Conservation (phyloP, 176 grass and related monocot genomes). For the Elaeis guineensis region DNA sequence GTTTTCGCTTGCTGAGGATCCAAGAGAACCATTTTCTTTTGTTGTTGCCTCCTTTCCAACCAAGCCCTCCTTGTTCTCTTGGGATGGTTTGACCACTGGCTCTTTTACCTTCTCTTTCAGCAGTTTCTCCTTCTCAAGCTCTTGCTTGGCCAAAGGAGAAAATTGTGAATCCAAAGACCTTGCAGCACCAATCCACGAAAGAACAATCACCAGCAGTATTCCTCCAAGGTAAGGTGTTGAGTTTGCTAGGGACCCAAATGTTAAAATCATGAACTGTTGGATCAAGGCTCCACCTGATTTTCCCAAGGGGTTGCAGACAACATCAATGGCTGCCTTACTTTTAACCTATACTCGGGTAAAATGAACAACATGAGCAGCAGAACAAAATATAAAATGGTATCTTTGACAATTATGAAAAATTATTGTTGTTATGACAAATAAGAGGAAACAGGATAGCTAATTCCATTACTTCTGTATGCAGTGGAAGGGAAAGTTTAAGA, state of each 20-base stretch:
- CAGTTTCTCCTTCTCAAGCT: conserved; percentile 64
- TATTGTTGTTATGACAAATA: too few species aligned
- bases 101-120: conserved; percentile 44
- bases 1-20: conserved; percentile 24
- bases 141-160: conserved; percentile 82
- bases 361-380: too few species aligned
- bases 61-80: neutral
- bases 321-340: conserved; percentile 96
- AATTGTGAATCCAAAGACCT: conserved; percentile 86
- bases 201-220: conserved; percentile 87
- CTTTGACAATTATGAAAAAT: too few species aligned
- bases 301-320: conserved; percentile 96
- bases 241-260: conserved; percentile 85
- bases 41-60: neutral
- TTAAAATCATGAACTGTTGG: conserved; percentile 98
- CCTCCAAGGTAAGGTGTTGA: conserved; percentile 95
- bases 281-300: conserved; percentile 98
- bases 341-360: conserved; percentile 48
- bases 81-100: conserved; percentile 22
- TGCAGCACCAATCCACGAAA: conserved; percentile 73
- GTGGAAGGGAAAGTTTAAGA: too few species aligned
- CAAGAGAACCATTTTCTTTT: conserved; percentile 8
- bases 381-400: too few species aligned
- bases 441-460: too few species aligned
- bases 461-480: too few species aligned